Conservation (phyloP, 2,329 filamentous ascomycete species). For the Diplodia mutila region DNA sequence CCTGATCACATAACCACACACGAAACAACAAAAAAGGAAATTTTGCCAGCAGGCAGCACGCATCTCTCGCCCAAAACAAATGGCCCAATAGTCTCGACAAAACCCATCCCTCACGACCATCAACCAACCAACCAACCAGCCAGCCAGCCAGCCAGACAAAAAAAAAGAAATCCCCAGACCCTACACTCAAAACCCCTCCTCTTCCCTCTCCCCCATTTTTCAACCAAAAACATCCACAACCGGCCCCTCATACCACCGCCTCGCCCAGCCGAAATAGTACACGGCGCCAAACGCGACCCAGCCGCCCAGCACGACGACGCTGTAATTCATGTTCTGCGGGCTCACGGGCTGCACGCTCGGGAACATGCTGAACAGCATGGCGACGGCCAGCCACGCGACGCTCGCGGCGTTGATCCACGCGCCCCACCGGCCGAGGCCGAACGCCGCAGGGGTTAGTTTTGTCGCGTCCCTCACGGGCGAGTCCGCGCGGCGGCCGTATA, state of each 20-base stretch:
- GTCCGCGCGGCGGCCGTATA: constrained; percentile 40
- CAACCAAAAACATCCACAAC: constrained; percentile 12
- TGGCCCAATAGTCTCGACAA: too few species aligned
- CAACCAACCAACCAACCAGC: too few species aligned
- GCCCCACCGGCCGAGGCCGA: constrained; percentile 42
- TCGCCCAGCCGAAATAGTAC: constrained; percentile 41
- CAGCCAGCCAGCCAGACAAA: too few species aligned
- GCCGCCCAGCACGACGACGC: constrained; percentile 47
- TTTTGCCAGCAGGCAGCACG: too few species aligned
- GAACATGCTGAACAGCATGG: constrained; percentile 52
- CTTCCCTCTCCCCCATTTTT: too few species aligned
- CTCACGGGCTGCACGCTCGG: constrained; percentile 48
- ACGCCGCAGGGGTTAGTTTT: constrained; percentile 25
- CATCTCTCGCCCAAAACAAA: too few species aligned
- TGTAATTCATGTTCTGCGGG: constrained; percentile 54
- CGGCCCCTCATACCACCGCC: constrained; percentile 35
- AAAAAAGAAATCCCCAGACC: not conserved
- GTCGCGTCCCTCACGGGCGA: not conserved
- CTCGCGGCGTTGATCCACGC: constrained; percentile 46
- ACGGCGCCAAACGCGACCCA: constrained; percentile 43
- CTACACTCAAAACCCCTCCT: not conserved
- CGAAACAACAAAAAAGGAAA: too few species aligned
- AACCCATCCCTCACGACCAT: too few species aligned
- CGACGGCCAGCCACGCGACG: constrained; percentile 50
- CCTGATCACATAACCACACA: too few species aligned